Evolutionary conservation across 108 stramenopile species (phyloP), one percentile per base, ranked within the genome.

Genomic region (Conticribra weissflogii): DNA sequence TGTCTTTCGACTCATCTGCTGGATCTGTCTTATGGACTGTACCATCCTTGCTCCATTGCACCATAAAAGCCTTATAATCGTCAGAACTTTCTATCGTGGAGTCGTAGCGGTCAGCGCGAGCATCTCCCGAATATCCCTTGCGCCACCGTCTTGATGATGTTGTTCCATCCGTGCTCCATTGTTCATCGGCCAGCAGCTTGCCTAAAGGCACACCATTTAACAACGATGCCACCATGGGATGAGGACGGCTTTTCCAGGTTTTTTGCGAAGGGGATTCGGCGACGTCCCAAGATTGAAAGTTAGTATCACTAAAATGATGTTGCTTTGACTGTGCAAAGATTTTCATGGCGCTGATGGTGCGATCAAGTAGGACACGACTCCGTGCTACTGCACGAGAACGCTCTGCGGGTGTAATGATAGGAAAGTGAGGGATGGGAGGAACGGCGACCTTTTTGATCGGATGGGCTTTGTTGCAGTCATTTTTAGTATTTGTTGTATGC

Each of bases 341-440:
- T 49, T 72, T 66, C 70, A 79, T 66, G 17, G 78, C 78, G 19
- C 54, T 54, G 46, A 79, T 66, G 50, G 59, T 71, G 17, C 78
- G 78, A 55, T 71, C 50, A 18, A 71, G 44, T 17, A 79, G 54
- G 18, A 79, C 51, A 18, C 70, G 63, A 49, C 74, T 76, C 4
- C 74, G 79, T 14, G 79, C 79, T 32, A 80, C 22, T 28, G 74
- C 74, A 31, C 79, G 74, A 24, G 79, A 80, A 24, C 79, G 79
- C 53, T 80, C 79, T 5, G 48, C 60, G 45, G 70, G 64, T 21
- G 61, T 50, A 4, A 79, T 59, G 28, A 71, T 30, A 9, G 78
- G 78, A 66, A 62, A 79, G 51, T 71, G 58, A 30, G 78, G 69
- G 52, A 71, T 72, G 5, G 49, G 58, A 18, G 69, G 74, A 31